Conservation (phyloP, 2,329 filamentous ascomycete species). For the Blumeria hordei region DNA sequence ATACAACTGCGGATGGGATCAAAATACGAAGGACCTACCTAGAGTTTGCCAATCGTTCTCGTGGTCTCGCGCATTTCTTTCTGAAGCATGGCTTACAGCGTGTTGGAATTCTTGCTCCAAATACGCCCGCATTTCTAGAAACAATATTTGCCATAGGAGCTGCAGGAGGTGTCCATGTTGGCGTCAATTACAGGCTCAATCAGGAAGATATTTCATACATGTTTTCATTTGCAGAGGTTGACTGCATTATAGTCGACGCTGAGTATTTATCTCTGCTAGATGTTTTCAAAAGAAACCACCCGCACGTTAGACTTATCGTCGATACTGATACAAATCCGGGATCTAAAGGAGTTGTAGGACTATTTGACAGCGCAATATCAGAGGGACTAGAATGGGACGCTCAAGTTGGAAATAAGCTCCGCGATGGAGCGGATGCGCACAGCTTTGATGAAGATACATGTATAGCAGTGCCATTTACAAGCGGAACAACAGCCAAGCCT, state of each 20-base stretch:
- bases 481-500: slow-evolving; percentile 45
- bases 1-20: slow-evolving; percentile 56
- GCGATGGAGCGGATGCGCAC: slow-evolving; percentile 51
- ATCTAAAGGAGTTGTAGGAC: slow-evolving; percentile 49
- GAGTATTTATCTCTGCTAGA: slow-evolving; percentile 55
- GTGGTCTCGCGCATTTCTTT: slow-evolving; percentile 73
- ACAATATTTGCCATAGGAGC: slow-evolving; percentile 70
- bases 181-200: slow-evolving; percentile 52
- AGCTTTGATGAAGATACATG: slow-evolving; percentile 49
- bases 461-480: slow-evolving; percentile 25
- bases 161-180: slow-evolving; percentile 55
- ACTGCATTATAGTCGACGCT: slow-evolving; percentile 64
- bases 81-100: slow-evolving; percentile 47
- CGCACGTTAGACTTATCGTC: slow-evolving; percentile 45
- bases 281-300: slow-evolving; percentile 33
- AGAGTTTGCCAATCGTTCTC: slow-evolving; percentile 63
- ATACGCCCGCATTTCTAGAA: slow-evolving; percentile 87
- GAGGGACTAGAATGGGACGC: slow-evolving; percentile 56
- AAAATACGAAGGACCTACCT: slow-evolving; percentile 53
- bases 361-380: slow-evolving; percentile 60
- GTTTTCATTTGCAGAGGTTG: slow-evolving; percentile 65
- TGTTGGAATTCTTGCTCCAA: slow-evolving; percentile 70
- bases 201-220: slow-evolving; percentile 76
- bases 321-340: slow-evolving; percentile 50
- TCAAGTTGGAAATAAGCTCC: slow-evolving; percentile 41